Conservation (phyloP, 75 land plant genomes). For the Larix kaempferi region DNA sequence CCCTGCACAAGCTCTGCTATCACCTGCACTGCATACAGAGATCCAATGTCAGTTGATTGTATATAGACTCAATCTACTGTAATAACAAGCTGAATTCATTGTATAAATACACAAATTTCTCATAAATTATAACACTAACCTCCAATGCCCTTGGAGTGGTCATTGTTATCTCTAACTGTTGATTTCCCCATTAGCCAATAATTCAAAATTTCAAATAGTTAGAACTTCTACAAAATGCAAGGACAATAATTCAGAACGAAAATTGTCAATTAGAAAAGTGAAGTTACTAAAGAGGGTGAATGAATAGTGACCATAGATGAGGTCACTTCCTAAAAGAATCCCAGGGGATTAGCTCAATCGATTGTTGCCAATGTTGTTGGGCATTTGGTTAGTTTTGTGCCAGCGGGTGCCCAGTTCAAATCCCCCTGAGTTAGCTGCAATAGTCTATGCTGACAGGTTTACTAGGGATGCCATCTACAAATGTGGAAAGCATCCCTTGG, state of each 20-base stretch:
- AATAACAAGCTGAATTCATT: not conserved
- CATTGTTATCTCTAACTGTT: conserved; percentile 79
- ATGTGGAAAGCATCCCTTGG: no score
- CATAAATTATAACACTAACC: conserved; percentile 37
- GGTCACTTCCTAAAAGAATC: no score
- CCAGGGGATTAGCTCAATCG: no score
- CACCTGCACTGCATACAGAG: conserved; percentile 40
- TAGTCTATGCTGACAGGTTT: no score
- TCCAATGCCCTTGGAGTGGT: conserved; percentile 77
- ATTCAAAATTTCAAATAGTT: not conserved
- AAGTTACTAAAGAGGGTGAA: no score
- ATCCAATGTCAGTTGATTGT: not conserved
- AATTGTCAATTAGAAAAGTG: not conserved
- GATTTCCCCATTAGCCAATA: not conserved
- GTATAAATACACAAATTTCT: not conserved
- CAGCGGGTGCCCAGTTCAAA: no score
- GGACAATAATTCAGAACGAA: not conserved
- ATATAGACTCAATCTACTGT: not conserved
- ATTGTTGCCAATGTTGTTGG: no score
- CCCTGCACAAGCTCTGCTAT: conserved; percentile 40
- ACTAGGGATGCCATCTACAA: no score
- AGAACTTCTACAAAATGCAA: not conserved
- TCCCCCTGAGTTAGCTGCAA: no score
- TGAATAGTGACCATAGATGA: no score
- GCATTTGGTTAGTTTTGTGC: no score